A percentile compares a stretch with the other conserved stretches of the same genome.
Conservation (phyloP, 306 rosid species). For the Cucurbita pepo region DNA sequence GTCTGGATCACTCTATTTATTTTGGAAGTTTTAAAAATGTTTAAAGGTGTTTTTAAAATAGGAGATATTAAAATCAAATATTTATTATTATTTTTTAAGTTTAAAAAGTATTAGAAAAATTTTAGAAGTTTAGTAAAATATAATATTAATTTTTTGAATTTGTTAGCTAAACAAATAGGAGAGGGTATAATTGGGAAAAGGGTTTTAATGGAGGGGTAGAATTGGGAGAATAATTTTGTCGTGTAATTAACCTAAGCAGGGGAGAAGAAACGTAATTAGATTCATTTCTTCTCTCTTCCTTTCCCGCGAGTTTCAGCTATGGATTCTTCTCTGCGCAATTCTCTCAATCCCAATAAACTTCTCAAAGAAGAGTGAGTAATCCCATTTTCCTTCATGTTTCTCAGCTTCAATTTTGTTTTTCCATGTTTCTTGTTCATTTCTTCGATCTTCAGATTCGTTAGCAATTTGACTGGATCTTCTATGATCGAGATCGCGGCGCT, state of each 20-base stretch:
- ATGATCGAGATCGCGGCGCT: constrained; percentile 43
- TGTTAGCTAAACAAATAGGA: no score
- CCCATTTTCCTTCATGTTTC: not conserved
- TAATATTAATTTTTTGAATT: no score
- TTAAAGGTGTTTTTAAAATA: no score
- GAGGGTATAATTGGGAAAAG: not conserved
- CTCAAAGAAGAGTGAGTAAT: constrained; percentile 82
- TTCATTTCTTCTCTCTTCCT: not conserved
- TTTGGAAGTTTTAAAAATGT: no score
- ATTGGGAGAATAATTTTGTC: not conserved
- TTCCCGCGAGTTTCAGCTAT: constrained; percentile 14
- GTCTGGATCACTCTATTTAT: no score
- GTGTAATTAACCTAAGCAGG: not conserved
- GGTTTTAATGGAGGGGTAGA: not conserved
- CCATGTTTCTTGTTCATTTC: not conserved
- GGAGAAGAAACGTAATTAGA: not conserved
- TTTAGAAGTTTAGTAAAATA: no score
- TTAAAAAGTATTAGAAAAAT: no score
- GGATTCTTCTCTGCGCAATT: constrained; percentile 39
- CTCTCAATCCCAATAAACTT: constrained; percentile 49
- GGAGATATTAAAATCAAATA: no score
- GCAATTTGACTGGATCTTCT: constrained; percentile 48
- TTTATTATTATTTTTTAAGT: no score
- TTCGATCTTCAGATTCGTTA: constrained; percentile 32
- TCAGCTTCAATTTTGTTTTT: not conserved